Base-by-base conservation (phyloP, 2,329 filamentous ascomycete species). In the Anisogramma anomala region DNA sequence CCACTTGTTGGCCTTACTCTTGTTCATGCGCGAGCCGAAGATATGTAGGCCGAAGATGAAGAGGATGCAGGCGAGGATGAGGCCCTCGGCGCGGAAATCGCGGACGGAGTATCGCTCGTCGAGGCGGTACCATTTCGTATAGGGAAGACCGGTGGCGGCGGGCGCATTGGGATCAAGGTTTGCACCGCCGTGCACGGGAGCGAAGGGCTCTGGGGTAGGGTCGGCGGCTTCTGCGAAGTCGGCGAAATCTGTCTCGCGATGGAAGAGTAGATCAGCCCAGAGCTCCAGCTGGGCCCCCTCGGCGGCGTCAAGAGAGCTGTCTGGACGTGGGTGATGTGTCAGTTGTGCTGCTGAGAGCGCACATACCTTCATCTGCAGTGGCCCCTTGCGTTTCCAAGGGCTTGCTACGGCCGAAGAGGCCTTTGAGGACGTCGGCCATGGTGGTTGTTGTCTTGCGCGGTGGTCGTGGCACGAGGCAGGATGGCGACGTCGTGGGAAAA, bases 81-180 rank as follows among this genome's bases (percentile, higher is more conserved):
- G 66, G 45, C 84, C 82, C 67, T 98, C 91, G 54, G 81, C 74
- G 64, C 79, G 79, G 72, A 98, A 98, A 61, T 98, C 91, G 55
- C 71, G 72, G 46, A 81, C 67, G 19, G 79, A 79, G 55, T 88
- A 79, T 56, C 91, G 86, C 73, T 96, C 88, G 73, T 94, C 91
- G 47, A 96, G 70, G 42, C 87, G 86, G 67, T 96, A 98, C 91
- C 91, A 98, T 69, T 85, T 86, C 38, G 87, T 94, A 62, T 82
- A 95, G 11, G 84, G 83, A 19, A 69, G 66, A 32, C 59, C 62
- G 33, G 70, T 68, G 34, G 64, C 60, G 33, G 66, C 67, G 46
- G 72, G 69, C 23, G 56, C 52, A 36, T 63, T 60, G 31, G 63
- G 62, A 26, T 60, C 62, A 45, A 70, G 60, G 42, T 69, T 62